Conservation (phyloP, 176 grass and related monocot species). For the Lolium perenne region DNA sequence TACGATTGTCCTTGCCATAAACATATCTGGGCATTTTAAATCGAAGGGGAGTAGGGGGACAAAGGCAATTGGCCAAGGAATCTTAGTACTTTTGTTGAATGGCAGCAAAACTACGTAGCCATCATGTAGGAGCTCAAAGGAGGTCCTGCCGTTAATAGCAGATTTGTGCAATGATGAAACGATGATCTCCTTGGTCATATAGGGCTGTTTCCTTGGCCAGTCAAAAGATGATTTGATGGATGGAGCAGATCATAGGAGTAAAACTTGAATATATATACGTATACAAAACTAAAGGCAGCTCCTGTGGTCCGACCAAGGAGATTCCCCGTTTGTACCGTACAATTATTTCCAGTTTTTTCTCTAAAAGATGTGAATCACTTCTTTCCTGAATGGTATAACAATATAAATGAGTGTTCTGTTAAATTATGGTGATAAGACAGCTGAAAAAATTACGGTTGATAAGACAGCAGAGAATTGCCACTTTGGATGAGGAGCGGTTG, state of each 20-base stretch:
- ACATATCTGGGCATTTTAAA: slow-evolving; percentile 37
- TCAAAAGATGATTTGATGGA: slow-evolving; percentile 47
- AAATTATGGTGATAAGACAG: slow-evolving; percentile 29
- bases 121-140: slow-evolving; percentile 39
- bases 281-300: slow-evolving; percentile 29
- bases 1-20: slow-evolving; percentile 37
- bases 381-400: slow-evolving; percentile 22
- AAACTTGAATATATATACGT: slow-evolving; percentile 20
- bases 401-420: slow-evolving; percentile 52
- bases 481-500: too few relatives aligned
- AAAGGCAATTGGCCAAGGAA: slow-evolving; percentile 54
- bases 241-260: slow-evolving; percentile 40
- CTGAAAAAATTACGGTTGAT: background rate
- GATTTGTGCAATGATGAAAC: slow-evolving; percentile 55
- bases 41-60: slow-evolving; percentile 32
- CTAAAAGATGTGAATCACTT: slow-evolving; percentile 25
- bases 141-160: slow-evolving; percentile 7
- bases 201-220: slow-evolving; percentile 37
- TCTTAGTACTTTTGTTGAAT: slow-evolving; percentile 43
- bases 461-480: slow-evolving; percentile 24
- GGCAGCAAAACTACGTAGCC: background rate
- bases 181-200: slow-evolving; percentile 33
- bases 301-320: slow-evolving; percentile 21
- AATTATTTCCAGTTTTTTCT: background rate
- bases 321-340: slow-evolving; percentile 32